Conservation (phyloP, 768 basidiomycete genomes). For the Boletus coccyginus region DNA sequence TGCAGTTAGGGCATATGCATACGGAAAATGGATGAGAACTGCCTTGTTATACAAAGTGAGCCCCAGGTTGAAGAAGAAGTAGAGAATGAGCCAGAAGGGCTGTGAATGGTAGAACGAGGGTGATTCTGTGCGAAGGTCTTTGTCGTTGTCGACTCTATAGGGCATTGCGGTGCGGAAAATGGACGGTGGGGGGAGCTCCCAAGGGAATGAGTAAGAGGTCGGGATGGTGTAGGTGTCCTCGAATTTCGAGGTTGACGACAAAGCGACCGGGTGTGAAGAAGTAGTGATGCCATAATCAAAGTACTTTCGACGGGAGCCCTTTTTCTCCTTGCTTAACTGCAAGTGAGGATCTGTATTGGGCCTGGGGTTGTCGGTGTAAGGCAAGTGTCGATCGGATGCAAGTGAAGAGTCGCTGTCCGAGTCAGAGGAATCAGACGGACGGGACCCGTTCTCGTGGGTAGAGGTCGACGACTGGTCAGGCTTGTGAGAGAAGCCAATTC, state of each 20-base stretch:
- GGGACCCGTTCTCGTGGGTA: neutral
- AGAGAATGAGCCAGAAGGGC: slow-evolving; percentile 68
- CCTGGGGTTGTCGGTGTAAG: slow-evolving; percentile 7
- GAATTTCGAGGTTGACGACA: slow-evolving; percentile 1
- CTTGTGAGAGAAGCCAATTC: neutral
- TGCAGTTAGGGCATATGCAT: slow-evolving; percentile 93
- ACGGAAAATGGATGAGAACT: slow-evolving; percentile 89
- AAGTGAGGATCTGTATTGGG: neutral
- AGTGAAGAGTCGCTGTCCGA: slow-evolving; percentile 11
- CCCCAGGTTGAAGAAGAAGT: slow-evolving; percentile 88
- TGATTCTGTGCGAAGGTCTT: slow-evolving; percentile 7
- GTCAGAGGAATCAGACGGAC: slow-evolving; percentile 4
- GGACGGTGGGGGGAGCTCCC: slow-evolving; percentile 18
- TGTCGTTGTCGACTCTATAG: slow-evolving; percentile 1
- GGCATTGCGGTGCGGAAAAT: slow-evolving; percentile 1
- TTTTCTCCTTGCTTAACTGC: slow-evolving; percentile 15
- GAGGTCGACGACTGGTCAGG: neutral
- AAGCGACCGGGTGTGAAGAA: slow-evolving; percentile 1
- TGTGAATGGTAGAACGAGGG: slow-evolving; percentile 29
- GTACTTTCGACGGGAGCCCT: slow-evolving; percentile 16
- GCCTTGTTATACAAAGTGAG: slow-evolving; percentile 96
- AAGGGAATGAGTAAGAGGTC: slow-evolving; percentile 14
- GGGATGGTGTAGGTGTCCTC: slow-evolving; percentile 7
- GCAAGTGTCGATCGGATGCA: neutral
- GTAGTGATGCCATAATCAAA: slow-evolving; percentile 20